A percentile compares a stretch with the other conserved stretches of the same genome.
Evolutionary conservation across 306 rosid genomes (phyloP).

Genomic region (Cicer pinnatifidum): DNA sequence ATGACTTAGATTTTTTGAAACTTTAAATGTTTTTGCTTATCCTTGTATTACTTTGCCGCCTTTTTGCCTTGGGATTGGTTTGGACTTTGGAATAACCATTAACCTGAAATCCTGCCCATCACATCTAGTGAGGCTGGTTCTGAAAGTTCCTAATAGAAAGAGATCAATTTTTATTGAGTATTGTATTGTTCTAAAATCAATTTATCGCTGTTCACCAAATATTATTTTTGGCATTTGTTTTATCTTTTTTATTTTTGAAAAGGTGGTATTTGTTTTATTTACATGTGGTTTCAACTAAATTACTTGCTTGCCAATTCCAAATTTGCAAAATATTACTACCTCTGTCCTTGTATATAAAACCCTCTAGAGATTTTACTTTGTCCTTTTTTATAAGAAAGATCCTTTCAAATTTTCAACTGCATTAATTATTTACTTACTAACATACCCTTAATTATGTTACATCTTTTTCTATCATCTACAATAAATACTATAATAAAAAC

Average conservation of each 20-base stretch:
- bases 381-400: too few species aligned
- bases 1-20: not conserved
- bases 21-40: too few species aligned
- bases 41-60: constrained; percentile 30
- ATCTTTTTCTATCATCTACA: too few species aligned
- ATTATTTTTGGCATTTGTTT: constrained; percentile 4
- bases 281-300: constrained; percentile 1
- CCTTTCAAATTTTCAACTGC: too few species aligned
- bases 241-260: not conserved
- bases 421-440: too few species aligned
- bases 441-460: too few species aligned
- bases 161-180: constrained; percentile 14
- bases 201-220: constrained; percentile 2
- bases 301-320: constrained; percentile 31
- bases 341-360: too few species aligned
- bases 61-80: constrained; percentile 20
- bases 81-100: constrained; percentile 32
- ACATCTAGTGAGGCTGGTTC: constrained; percentile 31
- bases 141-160: constrained; percentile 26
- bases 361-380: too few species aligned
- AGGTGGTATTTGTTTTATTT: not conserved
- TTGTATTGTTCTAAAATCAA: constrained; percentile 18
- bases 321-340: not conserved
- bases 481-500: too few species aligned
- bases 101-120: constrained; percentile 5